Conservation (phyloP, 2,329 filamentous ascomycete genomes). For the Phialophora macrospora region DNA sequence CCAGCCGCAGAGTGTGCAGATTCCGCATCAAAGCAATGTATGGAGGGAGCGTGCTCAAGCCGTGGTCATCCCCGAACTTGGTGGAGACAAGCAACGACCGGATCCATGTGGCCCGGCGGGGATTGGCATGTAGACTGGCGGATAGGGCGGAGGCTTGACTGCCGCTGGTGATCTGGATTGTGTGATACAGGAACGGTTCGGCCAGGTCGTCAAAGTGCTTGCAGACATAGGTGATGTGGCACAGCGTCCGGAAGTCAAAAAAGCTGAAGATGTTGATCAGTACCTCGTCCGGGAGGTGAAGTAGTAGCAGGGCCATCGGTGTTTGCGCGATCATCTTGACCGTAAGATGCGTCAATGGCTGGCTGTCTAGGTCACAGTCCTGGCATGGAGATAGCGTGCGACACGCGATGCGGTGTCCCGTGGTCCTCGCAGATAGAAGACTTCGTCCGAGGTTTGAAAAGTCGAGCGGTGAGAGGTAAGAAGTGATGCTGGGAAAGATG, state of each 20-base stretch:
- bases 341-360: conserved; percentile 11
- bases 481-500: background rate
- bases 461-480: conserved; percentile 4
- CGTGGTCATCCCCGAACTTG: conserved; percentile 37
- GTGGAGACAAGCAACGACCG: conserved; percentile 37
- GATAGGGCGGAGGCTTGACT: conserved; percentile 29
- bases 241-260: conserved; percentile 31
- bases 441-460: background rate
- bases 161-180: conserved; percentile 33
- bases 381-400: conserved; percentile 1
- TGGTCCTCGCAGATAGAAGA: background rate
- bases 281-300: conserved; percentile 39
- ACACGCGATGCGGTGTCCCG: background rate
- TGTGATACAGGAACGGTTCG: conserved; percentile 38
- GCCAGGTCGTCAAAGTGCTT: conserved; percentile 36
- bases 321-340: conserved; percentile 33
- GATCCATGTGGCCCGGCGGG: conserved; percentile 34
- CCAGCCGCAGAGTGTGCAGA: conserved; percentile 35
- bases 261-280: conserved; percentile 35
- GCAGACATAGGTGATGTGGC: conserved; percentile 30
- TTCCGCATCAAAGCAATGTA: conserved; percentile 36
- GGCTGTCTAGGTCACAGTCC: background rate
- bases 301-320: conserved; percentile 29
- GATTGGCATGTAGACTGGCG: conserved; percentile 30
- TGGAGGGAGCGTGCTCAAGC: conserved; percentile 34